Evolutionary conservation across 2,329 filamentous ascomycete species (phyloP), one percentile per base, ranked within the genome.

Genomic region (Macrophomina tecta): DNA sequence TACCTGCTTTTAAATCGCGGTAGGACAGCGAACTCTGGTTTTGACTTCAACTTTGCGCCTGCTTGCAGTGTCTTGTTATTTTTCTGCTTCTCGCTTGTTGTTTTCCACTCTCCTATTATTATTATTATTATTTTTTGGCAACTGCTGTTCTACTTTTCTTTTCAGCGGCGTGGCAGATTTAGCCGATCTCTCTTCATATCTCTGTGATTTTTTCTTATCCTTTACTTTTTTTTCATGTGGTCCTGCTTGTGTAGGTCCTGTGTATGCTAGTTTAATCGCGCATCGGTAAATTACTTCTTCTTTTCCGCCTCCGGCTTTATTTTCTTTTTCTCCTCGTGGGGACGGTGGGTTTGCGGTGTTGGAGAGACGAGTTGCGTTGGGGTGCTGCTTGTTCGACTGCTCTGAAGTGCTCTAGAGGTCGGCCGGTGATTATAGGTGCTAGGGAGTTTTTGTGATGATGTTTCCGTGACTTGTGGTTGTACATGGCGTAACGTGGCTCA

Each of bases 211-310:
- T 3, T 40, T 58, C 53, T 28, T 18, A 32, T 34, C 34, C 18
- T 48, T 34, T 48, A 23, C 23, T 3, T 40, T 58, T 38, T 28
- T 18, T n/a, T 34, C 36, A n/a, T 48, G n/a, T 36, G 56, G 56
- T 18, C 56, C 48, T 46, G 40, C 56, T 16, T 40, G 42, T 8
- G 16, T 28, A 61, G 40, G 28, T 23, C 23, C 40, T 23, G n/a
- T 62, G 58, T 62, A 62, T 49, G 45, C 38, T 62, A 62, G 46
- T 62, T 62, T 62, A 62, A 62, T 62, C 45, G 58, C 42, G 58
- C 58, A 62, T 49, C 46, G 58, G 58, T 49, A 49, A 62, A 62
- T 28, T 30, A 62, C 45, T 12, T 36, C 30, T 36, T 49, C 14
- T 38, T 45, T 40, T 18, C 28, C 38, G n/a, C 38, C 34, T 36